phyloP scores from a whole-genome alignment of 2,329 filamentous ascomycete genomes.

The Xylaria sp. region DNA sequence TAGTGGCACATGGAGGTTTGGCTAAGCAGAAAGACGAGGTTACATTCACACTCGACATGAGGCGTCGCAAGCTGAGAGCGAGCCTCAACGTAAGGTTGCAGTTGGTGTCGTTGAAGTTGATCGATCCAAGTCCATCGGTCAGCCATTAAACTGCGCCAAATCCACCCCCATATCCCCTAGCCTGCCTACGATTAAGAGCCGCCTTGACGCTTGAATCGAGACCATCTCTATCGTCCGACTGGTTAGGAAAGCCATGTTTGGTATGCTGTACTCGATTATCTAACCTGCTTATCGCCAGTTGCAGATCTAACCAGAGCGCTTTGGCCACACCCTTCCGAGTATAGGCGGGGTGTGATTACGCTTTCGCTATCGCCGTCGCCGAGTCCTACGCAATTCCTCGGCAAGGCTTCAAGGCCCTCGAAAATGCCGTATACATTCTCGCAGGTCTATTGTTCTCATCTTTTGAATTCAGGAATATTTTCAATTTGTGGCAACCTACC shows the following conservation, averaged over 20 bases:
- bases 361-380: neutral
- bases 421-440: neutral
- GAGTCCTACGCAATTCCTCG: neutral
- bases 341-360: neutral
- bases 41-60: conserved; percentile 29
- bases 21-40: conserved; percentile 21
- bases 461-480: too few species aligned
- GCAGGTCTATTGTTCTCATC: neutral
- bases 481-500: too few species aligned
- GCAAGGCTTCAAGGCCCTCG: neutral
- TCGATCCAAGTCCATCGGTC: conserved; percentile 8
- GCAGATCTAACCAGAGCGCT: neutral
- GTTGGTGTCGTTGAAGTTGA: neutral
- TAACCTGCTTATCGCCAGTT: neutral
- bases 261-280: too few species aligned
- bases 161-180: neutral
- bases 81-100: conserved; percentile 38
- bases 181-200: neutral
- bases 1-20: too few species aligned
- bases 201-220: neutral
- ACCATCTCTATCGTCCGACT: neutral
- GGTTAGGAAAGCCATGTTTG: too few species aligned
- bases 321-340: neutral
- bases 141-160: neutral
- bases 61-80: conserved; percentile 29